Evolutionary conservation across 2,329 filamentous ascomycete species (phyloP).

Genomic region (Trichophyton benhamiae): DNA sequence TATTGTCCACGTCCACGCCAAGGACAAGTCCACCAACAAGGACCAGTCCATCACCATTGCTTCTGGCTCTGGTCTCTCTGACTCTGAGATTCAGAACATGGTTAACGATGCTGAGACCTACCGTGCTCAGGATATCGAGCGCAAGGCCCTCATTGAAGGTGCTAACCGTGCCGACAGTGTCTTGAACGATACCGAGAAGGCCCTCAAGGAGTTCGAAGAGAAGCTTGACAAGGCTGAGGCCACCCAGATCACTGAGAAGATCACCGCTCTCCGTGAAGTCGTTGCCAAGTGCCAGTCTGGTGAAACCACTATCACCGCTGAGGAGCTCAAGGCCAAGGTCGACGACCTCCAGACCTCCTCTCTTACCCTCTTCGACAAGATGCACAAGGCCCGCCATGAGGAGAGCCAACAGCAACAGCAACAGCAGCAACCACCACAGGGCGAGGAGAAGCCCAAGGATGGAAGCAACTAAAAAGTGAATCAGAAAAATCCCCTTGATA

Average conservation of each 20-base stretch:
- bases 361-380: constrained; percentile 97
- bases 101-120: constrained; percentile 97
- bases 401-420: constrained; percentile 42
- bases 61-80: constrained; percentile 90
- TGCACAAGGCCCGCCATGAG: constrained; percentile 88
- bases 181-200: constrained; percentile 95
- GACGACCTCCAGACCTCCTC: constrained; percentile 94
- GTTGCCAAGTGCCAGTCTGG: constrained; percentile 90
- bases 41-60: constrained; percentile 99
- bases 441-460: constrained; percentile 54
- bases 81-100: constrained; percentile 92
- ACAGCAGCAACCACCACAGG: constrained; percentile 40
- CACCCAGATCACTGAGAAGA: constrained; percentile 89
- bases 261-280: constrained; percentile 69
- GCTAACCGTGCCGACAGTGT: constrained; percentile 96
- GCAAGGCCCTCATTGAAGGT: constrained; percentile 86
- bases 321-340: constrained; percentile 96
- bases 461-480: constrained; percentile 27
- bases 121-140: constrained; percentile 87
- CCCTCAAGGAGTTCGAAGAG: constrained; percentile 90
- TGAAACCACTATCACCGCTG: constrained; percentile 71
- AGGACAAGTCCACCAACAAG: constrained; percentile 99
- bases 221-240: constrained; percentile 94
- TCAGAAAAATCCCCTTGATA: no score
- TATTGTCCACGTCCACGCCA: constrained; percentile 94